phyloP scores from a whole-genome alignment of 2,329 filamentous ascomycete species.

The Eutypella sp. region DNA sequence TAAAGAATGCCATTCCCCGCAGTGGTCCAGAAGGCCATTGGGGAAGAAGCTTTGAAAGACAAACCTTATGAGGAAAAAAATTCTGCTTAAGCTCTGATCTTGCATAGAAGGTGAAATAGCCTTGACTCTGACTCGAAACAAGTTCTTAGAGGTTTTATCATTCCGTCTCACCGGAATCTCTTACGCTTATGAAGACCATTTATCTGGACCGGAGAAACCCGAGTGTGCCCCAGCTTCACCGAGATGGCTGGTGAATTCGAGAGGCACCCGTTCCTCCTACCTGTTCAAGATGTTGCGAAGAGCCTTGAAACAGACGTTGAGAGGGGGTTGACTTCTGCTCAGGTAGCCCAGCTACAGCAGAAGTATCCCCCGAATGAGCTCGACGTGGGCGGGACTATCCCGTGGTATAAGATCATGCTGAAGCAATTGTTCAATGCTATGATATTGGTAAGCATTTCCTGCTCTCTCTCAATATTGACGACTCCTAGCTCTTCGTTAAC shows the following conservation, averaged over 20 bases:
- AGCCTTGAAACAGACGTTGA: slow-evolving; percentile 61
- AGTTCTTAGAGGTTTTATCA: too few species aligned
- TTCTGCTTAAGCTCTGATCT: too few species aligned
- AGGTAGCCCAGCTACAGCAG: slow-evolving; percentile 54
- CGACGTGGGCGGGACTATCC: slow-evolving; percentile 61
- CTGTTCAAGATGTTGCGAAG: slow-evolving; percentile 56
- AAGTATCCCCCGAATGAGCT: slow-evolving; percentile 66
- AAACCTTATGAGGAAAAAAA: background rate
- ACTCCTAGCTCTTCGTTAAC: too few species aligned
- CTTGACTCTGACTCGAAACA: background rate
- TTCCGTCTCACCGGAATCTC: too few species aligned
- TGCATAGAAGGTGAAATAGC: background rate
- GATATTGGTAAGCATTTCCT: slow-evolving; percentile 55
- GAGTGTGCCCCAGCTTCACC: slow-evolving; percentile 9
- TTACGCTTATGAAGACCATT: slow-evolving; percentile 11
- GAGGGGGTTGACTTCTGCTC: slow-evolving; percentile 57
- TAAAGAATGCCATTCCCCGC: background rate
- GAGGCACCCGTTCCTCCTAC: slow-evolving; percentile 56
- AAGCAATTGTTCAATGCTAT: slow-evolving; percentile 74
- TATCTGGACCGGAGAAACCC: slow-evolving; percentile 6
- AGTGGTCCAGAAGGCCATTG: background rate
- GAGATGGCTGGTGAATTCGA: slow-evolving; percentile 43
- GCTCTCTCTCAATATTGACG: background rate
- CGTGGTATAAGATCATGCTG: slow-evolving; percentile 66
- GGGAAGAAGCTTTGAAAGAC: background rate